Conservation (phyloP, 1,284 basidiomycete genomes). For the Schizophyllum amplum region DNA sequence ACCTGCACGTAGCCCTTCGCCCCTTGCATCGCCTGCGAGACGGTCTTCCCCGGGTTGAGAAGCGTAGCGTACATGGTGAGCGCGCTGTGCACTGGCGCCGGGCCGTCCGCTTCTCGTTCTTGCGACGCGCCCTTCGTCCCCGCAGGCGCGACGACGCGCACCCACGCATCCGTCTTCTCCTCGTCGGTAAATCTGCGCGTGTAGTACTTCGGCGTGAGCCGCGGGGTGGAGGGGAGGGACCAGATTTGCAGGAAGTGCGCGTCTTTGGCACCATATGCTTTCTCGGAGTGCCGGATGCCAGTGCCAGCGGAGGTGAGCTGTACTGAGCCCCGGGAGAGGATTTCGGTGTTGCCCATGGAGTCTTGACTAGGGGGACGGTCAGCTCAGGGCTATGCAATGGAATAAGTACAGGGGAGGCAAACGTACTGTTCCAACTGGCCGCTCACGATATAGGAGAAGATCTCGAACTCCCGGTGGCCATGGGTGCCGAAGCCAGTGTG, state of each 20-base stretch:
- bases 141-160: constrained; percentile 64
- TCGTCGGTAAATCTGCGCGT: constrained; percentile 80
- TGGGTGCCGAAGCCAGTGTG: constrained; percentile 83
- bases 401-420: background rate
- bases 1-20: constrained; percentile 63
- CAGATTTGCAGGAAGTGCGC: constrained; percentile 89
- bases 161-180: constrained; percentile 71
- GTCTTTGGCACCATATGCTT: constrained; percentile 46
- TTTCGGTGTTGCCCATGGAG: constrained; percentile 84
- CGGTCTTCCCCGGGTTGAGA: constrained; percentile 42
- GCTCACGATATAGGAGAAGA: constrained; percentile 81
- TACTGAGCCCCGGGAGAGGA: constrained; percentile 80
- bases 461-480: constrained; percentile 82
- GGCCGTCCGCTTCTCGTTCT: constrained; percentile 59
- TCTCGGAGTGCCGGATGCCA: constrained; percentile 81
- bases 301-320: constrained; percentile 90
- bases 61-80: constrained; percentile 62
- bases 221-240: constrained; percentile 54
- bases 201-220: constrained; percentile 70
- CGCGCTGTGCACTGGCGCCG: constrained; percentile 64
- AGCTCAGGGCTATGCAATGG: constrained; percentile 7
- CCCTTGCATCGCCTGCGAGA: constrained; percentile 42
- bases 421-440: constrained; percentile 74
- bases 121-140: constrained; percentile 43
- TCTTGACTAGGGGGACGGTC: constrained; percentile 50